These are phyloP conservation scores for Debaryomyces hansenii DNA, from an alignment of 805 yeast species.

Conservation along the genomic window DNA sequence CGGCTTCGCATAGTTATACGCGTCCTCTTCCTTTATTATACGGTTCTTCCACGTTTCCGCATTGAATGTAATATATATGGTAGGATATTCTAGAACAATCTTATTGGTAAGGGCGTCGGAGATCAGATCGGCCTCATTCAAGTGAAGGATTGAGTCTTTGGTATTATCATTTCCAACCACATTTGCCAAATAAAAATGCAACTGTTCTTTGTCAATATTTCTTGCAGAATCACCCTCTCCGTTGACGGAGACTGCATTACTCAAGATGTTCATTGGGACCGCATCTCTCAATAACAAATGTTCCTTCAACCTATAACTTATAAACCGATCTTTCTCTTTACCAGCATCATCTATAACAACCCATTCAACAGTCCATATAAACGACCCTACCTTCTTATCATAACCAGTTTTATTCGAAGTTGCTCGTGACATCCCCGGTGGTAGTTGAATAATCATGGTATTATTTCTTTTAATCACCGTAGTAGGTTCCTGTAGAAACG, in stretches of 20 bases:
- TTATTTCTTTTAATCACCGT: slow-evolving; percentile 54
- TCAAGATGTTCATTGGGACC: slow-evolving; percentile 40
- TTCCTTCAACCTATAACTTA: slow-evolving; percentile 48
- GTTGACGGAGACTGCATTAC: slow-evolving; percentile 8
- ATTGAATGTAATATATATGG: slow-evolving; percentile 47
- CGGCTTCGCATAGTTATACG: slow-evolving; percentile 6
- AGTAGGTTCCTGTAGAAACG: slow-evolving; percentile 26
- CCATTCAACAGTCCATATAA: slow-evolving; percentile 84
- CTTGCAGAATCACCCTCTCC: neutral
- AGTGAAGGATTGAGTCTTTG: slow-evolving; percentile 31
- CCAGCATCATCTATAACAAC: slow-evolving; percentile 36
- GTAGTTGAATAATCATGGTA: slow-evolving; percentile 60
- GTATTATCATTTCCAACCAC: slow-evolving; percentile 18
- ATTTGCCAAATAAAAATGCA: slow-evolving; percentile 33
- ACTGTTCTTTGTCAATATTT: slow-evolving; percentile 22
- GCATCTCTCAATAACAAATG: slow-evolving; percentile 30
- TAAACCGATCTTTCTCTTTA: slow-evolving; percentile 27
- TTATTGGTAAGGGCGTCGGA: slow-evolving; percentile 53
- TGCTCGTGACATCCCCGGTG: slow-evolving; percentile 74
- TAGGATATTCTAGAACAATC: slow-evolving; percentile 77
- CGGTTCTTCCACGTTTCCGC: slow-evolving; percentile 21
- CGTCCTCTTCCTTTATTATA: slow-evolving; percentile 21
- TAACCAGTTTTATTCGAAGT: slow-evolving; percentile 64
- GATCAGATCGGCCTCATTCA: slow-evolving; percentile 37
- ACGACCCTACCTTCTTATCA: slow-evolving; percentile 61